Base-by-base conservation (phyloP, 148 eudicot genomes). In the Spergularia marina region DNA sequence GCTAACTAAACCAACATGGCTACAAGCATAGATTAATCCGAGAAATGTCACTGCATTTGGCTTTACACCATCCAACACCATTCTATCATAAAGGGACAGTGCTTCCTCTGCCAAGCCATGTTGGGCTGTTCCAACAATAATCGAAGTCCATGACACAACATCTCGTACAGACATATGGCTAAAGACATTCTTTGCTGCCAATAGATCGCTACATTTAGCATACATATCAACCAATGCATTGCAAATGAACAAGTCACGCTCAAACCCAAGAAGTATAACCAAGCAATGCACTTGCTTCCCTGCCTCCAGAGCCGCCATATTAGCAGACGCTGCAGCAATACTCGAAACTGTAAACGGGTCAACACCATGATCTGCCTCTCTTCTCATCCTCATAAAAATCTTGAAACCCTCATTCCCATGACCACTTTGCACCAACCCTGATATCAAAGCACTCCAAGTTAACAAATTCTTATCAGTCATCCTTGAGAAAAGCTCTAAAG, bases 371-470 rank as follows among this genome's bases (percentile, higher is more conserved):
- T 84, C 84, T 40, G 79, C 82, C 74, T 82, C 87, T 72, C 86
- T 80, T 84, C 89, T 85, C 93, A 89, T 82, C 4, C 74, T 86
- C 55, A 55, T 71, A 53, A 87, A 89, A 16, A 83, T 41, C 21
- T 23, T 44, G 78, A 86, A 82, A 6, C 91, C 89, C 73, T 80
- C 87, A 59, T 59, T 41, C 73, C 78, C 75, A 67, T 85, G 84
- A 20, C 89, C 90, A 81, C 87, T 85, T 74, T 85, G 91, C 70
- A 91, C 85, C 78, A 91, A 83, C 63, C 96, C 96, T 18, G 91
- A 87, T 78, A 91, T 84, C 87, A 91, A 71, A 87, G 89, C 96
- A 72, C 93, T 91, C 93, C 97, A 91, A 65, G 90, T 74, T 12
- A 85, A 73, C 83, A 87, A 69, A 83, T 76, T 87, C 73, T 77